Percentiles rank a stretch among this genome's conserved stretches.
Conservation (phyloP, 805 yeast species). For the Groenewaldozyma tartarivorans region DNA sequence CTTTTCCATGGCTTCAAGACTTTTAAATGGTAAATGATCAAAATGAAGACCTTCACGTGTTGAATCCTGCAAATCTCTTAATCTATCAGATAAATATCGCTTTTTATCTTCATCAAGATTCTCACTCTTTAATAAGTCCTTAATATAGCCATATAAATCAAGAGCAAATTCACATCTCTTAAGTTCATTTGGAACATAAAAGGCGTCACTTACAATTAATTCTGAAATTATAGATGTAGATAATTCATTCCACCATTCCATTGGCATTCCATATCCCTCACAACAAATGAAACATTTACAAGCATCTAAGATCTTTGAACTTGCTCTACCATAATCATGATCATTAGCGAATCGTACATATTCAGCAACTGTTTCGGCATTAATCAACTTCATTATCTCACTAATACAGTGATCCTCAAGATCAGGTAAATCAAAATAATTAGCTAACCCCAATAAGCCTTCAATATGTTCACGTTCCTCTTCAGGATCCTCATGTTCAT, state of each 20-base stretch:
- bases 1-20: too few relatives aligned
- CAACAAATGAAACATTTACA: constrained; percentile 38
- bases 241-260: constrained; percentile 38
- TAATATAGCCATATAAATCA: too few relatives aligned
- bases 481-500: constrained; percentile 33
- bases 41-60: too few relatives aligned
- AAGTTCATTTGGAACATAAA: constrained; percentile 48
- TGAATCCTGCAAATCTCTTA: too few relatives aligned
- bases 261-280: constrained; percentile 42
- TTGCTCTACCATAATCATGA: too few relatives aligned
- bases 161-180: constrained; percentile 42
- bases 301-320: constrained; percentile 36
- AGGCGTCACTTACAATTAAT: constrained; percentile 40
- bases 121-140: too few relatives aligned
- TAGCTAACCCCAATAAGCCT: constrained; percentile 37
- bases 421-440: constrained; percentile 38
- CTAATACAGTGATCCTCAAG: constrained; percentile 32
- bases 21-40: too few relatives aligned
- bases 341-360: constrained; percentile 37
- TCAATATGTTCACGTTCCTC: too few relatives aligned
- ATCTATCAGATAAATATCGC: too few relatives aligned
- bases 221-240: constrained; percentile 36
- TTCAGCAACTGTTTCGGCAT: constrained; percentile 34
- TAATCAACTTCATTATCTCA: constrained; percentile 30
- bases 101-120: too few relatives aligned